Percentiles rank a stretch among this genome's conserved stretches.
Conservation (phyloP, 768 basidiomycete genomes). For the Suillus clintonianus region DNA sequence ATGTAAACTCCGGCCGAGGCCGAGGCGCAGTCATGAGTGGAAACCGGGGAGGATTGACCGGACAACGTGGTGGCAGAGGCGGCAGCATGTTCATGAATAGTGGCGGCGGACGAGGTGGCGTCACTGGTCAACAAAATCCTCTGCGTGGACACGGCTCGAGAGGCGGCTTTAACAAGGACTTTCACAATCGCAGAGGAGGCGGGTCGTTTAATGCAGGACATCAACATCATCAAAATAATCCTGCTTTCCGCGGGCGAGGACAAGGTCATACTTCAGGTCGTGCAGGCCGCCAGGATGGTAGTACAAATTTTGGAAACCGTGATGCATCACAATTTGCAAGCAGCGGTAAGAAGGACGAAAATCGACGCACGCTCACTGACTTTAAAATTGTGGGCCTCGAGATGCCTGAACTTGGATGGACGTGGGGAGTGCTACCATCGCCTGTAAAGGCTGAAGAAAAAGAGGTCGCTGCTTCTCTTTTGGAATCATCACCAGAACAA, state of each 20-base stretch:
- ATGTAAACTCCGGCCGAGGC: slow-evolving; percentile 33
- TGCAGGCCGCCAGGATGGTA: slow-evolving; percentile 40
- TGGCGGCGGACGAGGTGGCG: slow-evolving; percentile 44
- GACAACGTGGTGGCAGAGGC: slow-evolving; percentile 42
- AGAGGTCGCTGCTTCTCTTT: slow-evolving; percentile 32
- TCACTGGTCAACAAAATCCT: slow-evolving; percentile 44
- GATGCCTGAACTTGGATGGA: slow-evolving; percentile 82
- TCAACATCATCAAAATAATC: slow-evolving; percentile 39
- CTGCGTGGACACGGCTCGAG: slow-evolving; percentile 66
- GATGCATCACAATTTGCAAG: slow-evolving; percentile 51
- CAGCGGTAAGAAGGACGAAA: slow-evolving; percentile 82
- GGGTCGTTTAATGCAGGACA: slow-evolving; percentile 61
- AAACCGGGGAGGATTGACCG: slow-evolving; percentile 46
- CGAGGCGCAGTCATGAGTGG: slow-evolving; percentile 53
- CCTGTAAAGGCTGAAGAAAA: slow-evolving; percentile 38
- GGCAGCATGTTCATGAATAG: slow-evolving; percentile 33
- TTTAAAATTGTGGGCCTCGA: slow-evolving; percentile 95
- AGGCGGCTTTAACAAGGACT: slow-evolving; percentile 67
- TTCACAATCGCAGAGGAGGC: slow-evolving; percentile 58
- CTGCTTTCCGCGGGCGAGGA: slow-evolving; percentile 60
- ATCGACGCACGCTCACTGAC: slow-evolving; percentile 91
- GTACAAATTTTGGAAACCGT: slow-evolving; percentile 43
- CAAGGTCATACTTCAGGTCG: slow-evolving; percentile 50
- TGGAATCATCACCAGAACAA: slow-evolving; percentile 32
- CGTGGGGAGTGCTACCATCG: slow-evolving; percentile 70